phyloP scores from a whole-genome alignment of 306 rosid species.

The Rosa persica region DNA sequence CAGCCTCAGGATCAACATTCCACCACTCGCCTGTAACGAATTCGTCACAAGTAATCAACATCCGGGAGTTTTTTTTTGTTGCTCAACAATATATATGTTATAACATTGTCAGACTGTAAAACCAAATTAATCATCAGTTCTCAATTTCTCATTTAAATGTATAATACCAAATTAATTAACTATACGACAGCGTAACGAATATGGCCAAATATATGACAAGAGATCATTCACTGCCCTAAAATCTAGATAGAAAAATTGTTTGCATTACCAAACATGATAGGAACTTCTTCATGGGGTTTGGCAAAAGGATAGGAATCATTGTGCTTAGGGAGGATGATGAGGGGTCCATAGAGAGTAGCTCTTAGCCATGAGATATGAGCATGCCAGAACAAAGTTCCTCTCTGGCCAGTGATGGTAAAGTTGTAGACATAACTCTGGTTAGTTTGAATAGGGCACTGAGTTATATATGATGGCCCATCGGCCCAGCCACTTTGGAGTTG shows the following conservation, averaged over 20 bases:
- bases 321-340: slow-evolving; percentile 51
- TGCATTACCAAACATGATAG: slow-evolving; percentile 58
- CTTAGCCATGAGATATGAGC: slow-evolving; percentile 72
- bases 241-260: not conserved
- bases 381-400: slow-evolving; percentile 74
- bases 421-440: slow-evolving; percentile 60
- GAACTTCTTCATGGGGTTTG: slow-evolving; percentile 54
- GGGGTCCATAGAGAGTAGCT: slow-evolving; percentile 66
- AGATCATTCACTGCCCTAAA: too few species aligned
- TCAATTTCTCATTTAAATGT: not conserved
- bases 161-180: not conserved
- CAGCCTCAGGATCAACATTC: slow-evolving; percentile 62
- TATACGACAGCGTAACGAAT: not conserved
- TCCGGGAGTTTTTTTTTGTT: not conserved
- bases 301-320: slow-evolving; percentile 56
- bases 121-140: too few species aligned
- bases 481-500: slow-evolving; percentile 67
- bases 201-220: too few species aligned
- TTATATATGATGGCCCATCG: slow-evolving; percentile 70
- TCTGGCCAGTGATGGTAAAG: slow-evolving; percentile 64
- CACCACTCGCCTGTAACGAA: slow-evolving; percentile 67
- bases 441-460: slow-evolving; percentile 72
- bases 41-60: not conserved
- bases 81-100: too few species aligned
- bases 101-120: too few species aligned